These are phyloP conservation scores for Wilhelminamyces savonicus DNA, from an alignment of 805 yeast species.

Conservation along the genomic window DNA sequence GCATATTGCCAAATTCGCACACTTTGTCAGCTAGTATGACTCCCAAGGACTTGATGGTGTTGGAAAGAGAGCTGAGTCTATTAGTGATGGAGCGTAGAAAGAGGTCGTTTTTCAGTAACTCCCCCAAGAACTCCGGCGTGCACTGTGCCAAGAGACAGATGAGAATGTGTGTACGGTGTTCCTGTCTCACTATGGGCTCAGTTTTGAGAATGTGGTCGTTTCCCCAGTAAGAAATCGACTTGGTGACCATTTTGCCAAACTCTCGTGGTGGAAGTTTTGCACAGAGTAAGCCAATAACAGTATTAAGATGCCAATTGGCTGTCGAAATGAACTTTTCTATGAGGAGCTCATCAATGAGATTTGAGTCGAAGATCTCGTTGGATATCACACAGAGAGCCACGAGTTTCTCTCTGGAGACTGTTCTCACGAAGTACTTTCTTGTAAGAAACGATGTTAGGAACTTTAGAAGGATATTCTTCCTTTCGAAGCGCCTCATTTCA, in stretches of 20 bases:
- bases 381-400: slow-evolving; percentile 13
- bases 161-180: slow-evolving; percentile 41
- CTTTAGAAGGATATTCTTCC: slow-evolving; percentile 12
- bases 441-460: slow-evolving; percentile 9
- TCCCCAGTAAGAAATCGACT: slow-evolving; percentile 18
- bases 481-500: slow-evolving; percentile 21
- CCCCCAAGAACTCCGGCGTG: slow-evolving; percentile 9
- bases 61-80: slow-evolving; percentile 45
- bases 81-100: slow-evolving; percentile 50
- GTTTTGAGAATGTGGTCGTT: slow-evolving; percentile 27
- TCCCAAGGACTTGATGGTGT: slow-evolving; percentile 44
- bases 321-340: slow-evolving; percentile 14
- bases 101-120: slow-evolving; percentile 24
- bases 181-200: slow-evolving; percentile 40
- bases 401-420: slow-evolving; percentile 4
- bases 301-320: slow-evolving; percentile 9
- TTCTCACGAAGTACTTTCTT: slow-evolving; percentile 1
- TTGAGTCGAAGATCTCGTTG: slow-evolving; percentile 6
- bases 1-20: slow-evolving; percentile 24
- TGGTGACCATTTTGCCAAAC: slow-evolving; percentile 2
- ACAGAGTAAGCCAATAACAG: slow-evolving; percentile 10
- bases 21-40: slow-evolving; percentile 52
- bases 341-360: slow-evolving; percentile 12
- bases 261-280: slow-evolving; percentile 1
- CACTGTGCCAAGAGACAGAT: slow-evolving; percentile 19